A percentile compares a stretch with the other conserved stretches of the same genome.
Conservation (phyloP, 345 rosid genomes). For the Salix brachista region DNA sequence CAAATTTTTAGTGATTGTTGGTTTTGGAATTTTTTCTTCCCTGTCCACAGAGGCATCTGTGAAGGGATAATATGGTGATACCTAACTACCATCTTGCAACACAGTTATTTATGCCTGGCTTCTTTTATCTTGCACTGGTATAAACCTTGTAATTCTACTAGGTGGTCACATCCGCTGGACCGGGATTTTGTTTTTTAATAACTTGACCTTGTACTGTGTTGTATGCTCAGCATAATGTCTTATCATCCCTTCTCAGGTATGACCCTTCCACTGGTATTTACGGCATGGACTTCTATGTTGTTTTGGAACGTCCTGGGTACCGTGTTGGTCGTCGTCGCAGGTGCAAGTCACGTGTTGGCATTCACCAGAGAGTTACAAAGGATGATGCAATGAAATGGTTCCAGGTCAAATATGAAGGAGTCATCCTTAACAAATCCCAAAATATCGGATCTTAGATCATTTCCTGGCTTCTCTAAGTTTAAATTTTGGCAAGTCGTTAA, state of each 20-base stretch:
- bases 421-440: conserved; percentile 73
- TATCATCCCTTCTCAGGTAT: conserved; percentile 28
- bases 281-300: conserved; percentile 65
- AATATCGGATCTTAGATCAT: conserved; percentile 30
- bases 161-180: not conserved
- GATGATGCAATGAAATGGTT: conserved; percentile 97
- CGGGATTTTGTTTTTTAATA: not conserved
- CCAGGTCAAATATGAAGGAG: conserved; percentile 86
- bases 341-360: conserved; percentile 80
- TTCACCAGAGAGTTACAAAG: conserved; percentile 83
- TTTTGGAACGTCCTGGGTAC: conserved; percentile 72
- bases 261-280: conserved; percentile 73
- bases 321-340: conserved; percentile 83
- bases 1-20: too few relatives aligned
- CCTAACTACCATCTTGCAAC: too few relatives aligned
- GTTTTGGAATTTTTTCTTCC: too few relatives aligned
- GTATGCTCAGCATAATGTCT: not conserved
- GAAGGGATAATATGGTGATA: too few relatives aligned
- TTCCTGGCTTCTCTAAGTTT: not conserved
- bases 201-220: not conserved
- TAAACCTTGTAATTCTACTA: too few relatives aligned
- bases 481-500: conserved; percentile 3
- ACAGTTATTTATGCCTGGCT: too few relatives aligned
- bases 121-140: too few relatives aligned
- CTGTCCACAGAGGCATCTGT: too few relatives aligned